These are phyloP conservation scores for Trametes versicolor DNA, from an alignment of 1,284 basidiomycete species.

Conservation along the genomic window DNA sequence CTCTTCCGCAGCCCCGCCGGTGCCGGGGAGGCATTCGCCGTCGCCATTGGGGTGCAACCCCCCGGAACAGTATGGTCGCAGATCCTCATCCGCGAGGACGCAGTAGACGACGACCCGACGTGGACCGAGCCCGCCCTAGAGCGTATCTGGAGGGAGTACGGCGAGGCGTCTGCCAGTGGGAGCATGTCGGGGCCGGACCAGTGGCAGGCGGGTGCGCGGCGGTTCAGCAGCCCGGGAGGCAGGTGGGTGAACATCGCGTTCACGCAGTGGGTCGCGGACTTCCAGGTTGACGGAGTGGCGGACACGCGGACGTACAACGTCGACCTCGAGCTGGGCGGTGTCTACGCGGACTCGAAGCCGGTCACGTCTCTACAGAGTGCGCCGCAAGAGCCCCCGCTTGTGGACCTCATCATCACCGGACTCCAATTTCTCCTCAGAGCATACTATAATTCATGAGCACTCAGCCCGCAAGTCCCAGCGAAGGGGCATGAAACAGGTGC, in stretches of 20 bases:
- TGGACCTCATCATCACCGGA: not conserved
- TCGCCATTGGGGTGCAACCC: not conserved
- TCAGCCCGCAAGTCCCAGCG: not conserved
- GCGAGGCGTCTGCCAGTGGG: not conserved
- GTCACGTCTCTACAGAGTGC: not conserved
- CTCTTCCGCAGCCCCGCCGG: not conserved
- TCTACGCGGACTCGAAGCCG: not conserved
- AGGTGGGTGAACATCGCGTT: not conserved
- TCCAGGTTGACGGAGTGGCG: not conserved
- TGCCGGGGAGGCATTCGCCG: not conserved
- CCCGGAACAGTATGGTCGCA: not conserved
- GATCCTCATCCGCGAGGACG: not conserved
- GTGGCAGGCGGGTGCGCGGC: not conserved
- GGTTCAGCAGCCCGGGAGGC: not conserved
- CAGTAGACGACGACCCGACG: not conserved
- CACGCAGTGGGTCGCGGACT: not conserved
- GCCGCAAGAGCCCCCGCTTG: not conserved
- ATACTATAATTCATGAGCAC: not conserved
- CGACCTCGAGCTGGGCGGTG: not conserved
- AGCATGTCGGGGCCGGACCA: not conserved
- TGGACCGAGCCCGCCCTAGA: not conserved
- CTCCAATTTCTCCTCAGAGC: not conserved
- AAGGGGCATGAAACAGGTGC: slow-evolving; percentile 4
- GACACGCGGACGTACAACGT: not conserved
- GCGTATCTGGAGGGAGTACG: not conserved